A percentile compares a stretch with the other conserved stretches of the same genome.
These are phyloP conservation scores for Annona cherimola DNA, from an alignment of 164 flowering plant species.

Conservation along the genomic window DNA sequence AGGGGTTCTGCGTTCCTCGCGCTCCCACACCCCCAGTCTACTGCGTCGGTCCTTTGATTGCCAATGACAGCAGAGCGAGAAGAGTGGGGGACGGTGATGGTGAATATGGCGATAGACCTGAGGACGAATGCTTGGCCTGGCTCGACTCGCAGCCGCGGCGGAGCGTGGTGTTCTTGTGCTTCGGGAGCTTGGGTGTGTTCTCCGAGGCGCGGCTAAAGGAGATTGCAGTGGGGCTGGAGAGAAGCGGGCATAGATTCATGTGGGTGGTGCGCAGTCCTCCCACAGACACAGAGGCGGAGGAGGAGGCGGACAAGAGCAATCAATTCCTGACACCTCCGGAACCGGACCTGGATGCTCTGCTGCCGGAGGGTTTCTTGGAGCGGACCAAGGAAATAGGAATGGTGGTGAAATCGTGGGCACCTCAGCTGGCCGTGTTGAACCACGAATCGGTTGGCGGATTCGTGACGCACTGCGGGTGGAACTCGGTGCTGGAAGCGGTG, in stretches of 20 bases:
- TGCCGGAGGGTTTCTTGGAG: slow-evolving; percentile 36
- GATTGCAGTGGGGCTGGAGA: slow-evolving; percentile 43
- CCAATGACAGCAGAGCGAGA: background rate
- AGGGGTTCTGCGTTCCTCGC: slow-evolving; percentile 8
- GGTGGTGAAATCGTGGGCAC: slow-evolving; percentile 40
- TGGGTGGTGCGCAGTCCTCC: slow-evolving; percentile 45
- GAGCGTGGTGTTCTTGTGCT: slow-evolving; percentile 41
- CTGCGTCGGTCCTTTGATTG: slow-evolving; percentile 29
- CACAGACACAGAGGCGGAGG: no score
- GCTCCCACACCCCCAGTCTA: slow-evolving; percentile 11
- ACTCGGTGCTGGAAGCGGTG: slow-evolving; percentile 37
- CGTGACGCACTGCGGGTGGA: slow-evolving; percentile 51
- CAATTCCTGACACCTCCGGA: slow-evolving; percentile 13
- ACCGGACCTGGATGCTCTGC: slow-evolving; percentile 21
- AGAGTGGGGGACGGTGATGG: background rate
- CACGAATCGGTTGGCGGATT: slow-evolving; percentile 39
- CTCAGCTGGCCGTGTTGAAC: slow-evolving; percentile 35
- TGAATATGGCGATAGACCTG: background rate
- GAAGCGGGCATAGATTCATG: slow-evolving; percentile 32
- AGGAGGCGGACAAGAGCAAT: slow-evolving; percentile 7
- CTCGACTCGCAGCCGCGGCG: slow-evolving; percentile 33
- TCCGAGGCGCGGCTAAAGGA: slow-evolving; percentile 30
- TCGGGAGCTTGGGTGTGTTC: slow-evolving; percentile 38
- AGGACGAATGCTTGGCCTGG: slow-evolving; percentile 31
- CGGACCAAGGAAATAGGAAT: slow-evolving; percentile 28